Base-by-base conservation (phyloP, 1,284 basidiomycete species). In the Agaricales sp. region DNA sequence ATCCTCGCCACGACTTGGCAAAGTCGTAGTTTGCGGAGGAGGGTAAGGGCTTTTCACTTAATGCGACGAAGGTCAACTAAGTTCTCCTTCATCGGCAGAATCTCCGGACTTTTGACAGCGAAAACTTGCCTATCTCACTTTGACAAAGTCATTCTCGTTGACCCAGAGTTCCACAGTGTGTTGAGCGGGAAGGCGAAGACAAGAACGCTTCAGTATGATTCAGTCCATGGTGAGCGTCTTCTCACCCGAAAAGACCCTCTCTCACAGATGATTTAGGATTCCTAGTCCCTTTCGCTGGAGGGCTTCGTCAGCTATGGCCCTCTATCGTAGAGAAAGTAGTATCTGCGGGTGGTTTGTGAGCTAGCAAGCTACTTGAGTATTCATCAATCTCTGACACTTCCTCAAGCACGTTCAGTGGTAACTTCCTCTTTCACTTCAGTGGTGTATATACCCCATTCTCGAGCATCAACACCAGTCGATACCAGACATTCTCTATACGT, bases 101-200 rank as follows among this genome's bases (percentile, higher is more conserved):
- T 63, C 12, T 56, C 54, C 1, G 61, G 62, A n/a, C 54, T 63
- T 18, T 50, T 61, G 23, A 48, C 62, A 4, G 61, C 60, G 4
- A 52, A 59, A 11, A 52, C 59, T n/a, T 60, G 57, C 26, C 51
- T 53, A 14, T 63, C 66, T 47, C 64, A 66, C 49, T 67, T 67
- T 45, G 60, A 64, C 35, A 51, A 55, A 8, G 65, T 67, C 30
- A 23, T 66, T n/a, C 55, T 67, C 41, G 53, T 67, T 12, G 65
- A 68, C 43, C 53, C 65, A 3, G 66, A 67, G 12, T 52, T 49
- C 6, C 48, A 46, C 16, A 52, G 44, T 46, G 55, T 51, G 53
- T 48, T 55, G 45, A 54, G 56, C 20, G 51, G 49, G 30, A 50
- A 58, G 14, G 22, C 20, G 3, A 56, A 62, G 4, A 51, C 59